Base-by-base conservation (phyloP, 768 basidiomycete species). In the Macrocybe gigantea region DNA sequence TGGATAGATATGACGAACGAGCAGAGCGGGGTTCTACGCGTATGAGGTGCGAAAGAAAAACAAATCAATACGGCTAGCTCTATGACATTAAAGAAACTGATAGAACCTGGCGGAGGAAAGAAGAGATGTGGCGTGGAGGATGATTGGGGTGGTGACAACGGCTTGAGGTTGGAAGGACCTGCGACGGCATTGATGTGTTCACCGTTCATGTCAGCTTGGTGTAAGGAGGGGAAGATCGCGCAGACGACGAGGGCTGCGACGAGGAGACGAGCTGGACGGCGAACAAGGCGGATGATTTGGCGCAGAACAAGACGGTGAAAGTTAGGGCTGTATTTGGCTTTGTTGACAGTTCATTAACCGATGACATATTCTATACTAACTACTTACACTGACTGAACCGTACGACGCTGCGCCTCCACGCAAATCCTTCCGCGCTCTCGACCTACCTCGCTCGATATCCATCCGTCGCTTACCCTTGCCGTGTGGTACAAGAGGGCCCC, bases 101-200 rank as follows among this genome's bases (percentile, higher is more conserved):
- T 2, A 66, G 41, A 53, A 71, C 74, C 65, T 55, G 70, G 67
- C 15, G 72, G 71, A 40, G 70, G 73, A 11, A 70, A 65, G 51
- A 68, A 73, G 50, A 71, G 63, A 47, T 55, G 56, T 36, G 60
- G 48, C 32, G 54, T 41, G n/a, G 54, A 48, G 33, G 61, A 60
- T 38, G 60, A 63, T 54, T 64, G 55, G 42, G 60, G 61, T 48
- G 66, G 57, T 48, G 62, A 41, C 44, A 63, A 56, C n/a, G 58
- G 39, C 40, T 55, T 60, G 41, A 56, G 44, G 58, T 58, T 72
- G 29, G 83, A 85, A 31, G 84, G 83, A 35, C 83, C 84, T 46
- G 83, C 82, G 56, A 82, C 67, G 50, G 83, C 79, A 60, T 83
- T 80, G 49, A 62, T 45, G 63, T 69, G 61, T 51, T 69, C 63